These are phyloP conservation scores for Candolleomyces eurysporus DNA, from an alignment of 768 basidiomycete species.

Conservation along the genomic window DNA sequence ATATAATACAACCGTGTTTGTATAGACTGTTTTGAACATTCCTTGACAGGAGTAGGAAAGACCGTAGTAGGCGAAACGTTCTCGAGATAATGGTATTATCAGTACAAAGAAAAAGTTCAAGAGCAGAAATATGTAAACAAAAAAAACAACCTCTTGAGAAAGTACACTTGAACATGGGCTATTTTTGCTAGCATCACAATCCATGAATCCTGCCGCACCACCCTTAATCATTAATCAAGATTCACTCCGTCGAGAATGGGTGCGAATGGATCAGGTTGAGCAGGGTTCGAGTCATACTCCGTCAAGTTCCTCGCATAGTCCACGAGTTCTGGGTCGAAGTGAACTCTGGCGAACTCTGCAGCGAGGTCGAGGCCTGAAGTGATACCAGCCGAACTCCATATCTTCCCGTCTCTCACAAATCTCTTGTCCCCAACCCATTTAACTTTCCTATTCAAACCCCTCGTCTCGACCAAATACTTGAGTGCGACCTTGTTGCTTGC, in stretches of 20 bases:
- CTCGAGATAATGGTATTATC: too few species aligned
- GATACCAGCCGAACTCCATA: slow-evolving; percentile 25
- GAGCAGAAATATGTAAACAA: too few species aligned
- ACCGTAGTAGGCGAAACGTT: too few species aligned
- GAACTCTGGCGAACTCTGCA: slow-evolving; percentile 21
- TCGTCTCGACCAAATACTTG: neutral
- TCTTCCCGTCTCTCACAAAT: slow-evolving; percentile 23
- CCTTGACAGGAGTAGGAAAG: too few species aligned
- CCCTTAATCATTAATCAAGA: too few species aligned
- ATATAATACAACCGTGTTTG: too few species aligned
- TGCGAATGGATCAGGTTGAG: slow-evolving; percentile 22
- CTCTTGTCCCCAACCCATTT: slow-evolving; percentile 24
- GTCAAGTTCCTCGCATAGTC: slow-evolving; percentile 9
- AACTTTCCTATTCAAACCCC: slow-evolving; percentile 18
- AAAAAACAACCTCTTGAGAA: too few species aligned
- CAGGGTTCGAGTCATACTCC: slow-evolving; percentile 21
- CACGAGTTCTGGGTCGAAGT: slow-evolving; percentile 20
- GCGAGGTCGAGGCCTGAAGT: slow-evolving; percentile 26
- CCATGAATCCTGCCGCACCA: too few species aligned
- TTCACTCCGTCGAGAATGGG: slow-evolving; percentile 17
- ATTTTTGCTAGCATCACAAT: too few species aligned
- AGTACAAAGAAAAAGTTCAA: too few species aligned
- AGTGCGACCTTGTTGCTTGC: slow-evolving; percentile 18
- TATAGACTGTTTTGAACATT: too few species aligned
- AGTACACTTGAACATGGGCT: too few species aligned